Evolutionary conservation across 306 rosid species (phyloP).

Genomic region (Cyclanthera cordifolia): DNA sequence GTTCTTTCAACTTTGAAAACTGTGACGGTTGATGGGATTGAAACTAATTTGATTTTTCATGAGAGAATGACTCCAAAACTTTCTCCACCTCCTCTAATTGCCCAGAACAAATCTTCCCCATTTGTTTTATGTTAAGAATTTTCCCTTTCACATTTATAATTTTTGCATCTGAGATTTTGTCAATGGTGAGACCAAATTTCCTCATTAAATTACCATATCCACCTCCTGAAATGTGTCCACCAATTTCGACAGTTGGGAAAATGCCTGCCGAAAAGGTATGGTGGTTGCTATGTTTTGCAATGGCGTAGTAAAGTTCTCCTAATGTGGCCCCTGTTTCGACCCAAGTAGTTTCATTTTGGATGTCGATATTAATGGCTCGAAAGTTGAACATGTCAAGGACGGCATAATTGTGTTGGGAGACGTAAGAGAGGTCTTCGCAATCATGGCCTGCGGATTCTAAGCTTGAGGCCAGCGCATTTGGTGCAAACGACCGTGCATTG

Average conservation of each 20-base stretch:
- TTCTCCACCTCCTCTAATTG: constrained; percentile 24
- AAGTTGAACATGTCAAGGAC: constrained; percentile 30
- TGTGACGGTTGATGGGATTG: constrained; percentile 15
- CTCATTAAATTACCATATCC: constrained; percentile 31
- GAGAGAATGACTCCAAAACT: constrained; percentile 31
- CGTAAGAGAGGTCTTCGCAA: constrained; percentile 16
- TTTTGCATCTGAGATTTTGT: constrained; percentile 22
- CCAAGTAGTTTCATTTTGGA: constrained; percentile 12
- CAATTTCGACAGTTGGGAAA: constrained; percentile 17
- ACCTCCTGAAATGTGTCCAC: constrained; percentile 30
- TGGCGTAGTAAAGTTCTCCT: constrained; percentile 25
- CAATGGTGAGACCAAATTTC: constrained; percentile 24
- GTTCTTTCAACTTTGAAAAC: constrained; percentile 14
- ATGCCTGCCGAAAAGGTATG: constrained; percentile 24
- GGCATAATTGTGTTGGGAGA: constrained; percentile 16
- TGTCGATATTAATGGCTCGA: constrained; percentile 11
- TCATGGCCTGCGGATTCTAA: constrained; percentile 24
- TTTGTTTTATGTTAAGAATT: constrained; percentile 19
- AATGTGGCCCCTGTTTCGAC: constrained; percentile 27
- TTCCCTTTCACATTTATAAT: constrained; percentile 19
- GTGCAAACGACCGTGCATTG: constrained; percentile 18
- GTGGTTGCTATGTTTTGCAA: constrained; percentile 13
- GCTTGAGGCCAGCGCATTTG: constrained; percentile 1
- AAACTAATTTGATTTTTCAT: constrained; percentile 22
- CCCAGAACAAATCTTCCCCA: constrained; percentile 41